Percentiles rank a stretch among this genome's conserved stretches.
Evolutionary conservation across 768 basidiomycete species (phyloP).

Genomic region (Tephrocybe rancida): DNA sequence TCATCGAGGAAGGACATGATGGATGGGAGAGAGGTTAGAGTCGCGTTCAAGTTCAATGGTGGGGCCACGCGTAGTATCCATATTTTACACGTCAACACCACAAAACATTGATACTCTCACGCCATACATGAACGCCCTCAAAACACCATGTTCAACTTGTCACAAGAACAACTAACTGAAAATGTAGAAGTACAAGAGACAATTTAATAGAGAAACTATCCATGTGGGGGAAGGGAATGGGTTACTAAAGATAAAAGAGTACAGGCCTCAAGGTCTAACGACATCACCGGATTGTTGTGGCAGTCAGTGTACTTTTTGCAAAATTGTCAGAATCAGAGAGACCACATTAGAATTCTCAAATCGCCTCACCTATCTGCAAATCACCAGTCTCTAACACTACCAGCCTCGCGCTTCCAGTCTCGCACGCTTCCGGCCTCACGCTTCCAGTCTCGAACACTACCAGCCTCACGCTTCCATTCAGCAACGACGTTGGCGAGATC

Average conservation of each 20-base stretch:
- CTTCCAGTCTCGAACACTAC: conserved; percentile 12
- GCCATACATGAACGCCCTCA: neutral
- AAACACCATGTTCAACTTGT: neutral
- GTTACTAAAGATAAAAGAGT: too few species aligned
- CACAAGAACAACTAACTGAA: too few species aligned
- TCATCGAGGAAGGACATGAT: conserved; percentile 55
- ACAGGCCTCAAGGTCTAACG: too few species aligned
- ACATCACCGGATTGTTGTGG: too few species aligned
- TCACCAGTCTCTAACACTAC: conserved; percentile 8
- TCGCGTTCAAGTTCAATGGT: too few species aligned
- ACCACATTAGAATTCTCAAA: neutral
- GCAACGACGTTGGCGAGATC: neutral
- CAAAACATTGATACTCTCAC: conserved; percentile 12
- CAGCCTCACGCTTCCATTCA: conserved; percentile 15
- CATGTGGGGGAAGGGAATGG: too few species aligned
- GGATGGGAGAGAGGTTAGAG: too few species aligned
- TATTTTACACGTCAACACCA: conserved; percentile 13
- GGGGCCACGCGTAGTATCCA: neutral
- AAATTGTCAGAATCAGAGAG: neutral
- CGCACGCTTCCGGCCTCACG: neutral
- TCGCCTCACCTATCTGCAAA: neutral
- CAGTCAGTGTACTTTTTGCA: too few species aligned
- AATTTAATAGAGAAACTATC: too few species aligned
- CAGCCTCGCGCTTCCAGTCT: conserved; percentile 17
- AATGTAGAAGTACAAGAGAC: too few species aligned